Conservation (phyloP, 1,139 yeast genomes). For the Petasospora fabianii region DNA sequence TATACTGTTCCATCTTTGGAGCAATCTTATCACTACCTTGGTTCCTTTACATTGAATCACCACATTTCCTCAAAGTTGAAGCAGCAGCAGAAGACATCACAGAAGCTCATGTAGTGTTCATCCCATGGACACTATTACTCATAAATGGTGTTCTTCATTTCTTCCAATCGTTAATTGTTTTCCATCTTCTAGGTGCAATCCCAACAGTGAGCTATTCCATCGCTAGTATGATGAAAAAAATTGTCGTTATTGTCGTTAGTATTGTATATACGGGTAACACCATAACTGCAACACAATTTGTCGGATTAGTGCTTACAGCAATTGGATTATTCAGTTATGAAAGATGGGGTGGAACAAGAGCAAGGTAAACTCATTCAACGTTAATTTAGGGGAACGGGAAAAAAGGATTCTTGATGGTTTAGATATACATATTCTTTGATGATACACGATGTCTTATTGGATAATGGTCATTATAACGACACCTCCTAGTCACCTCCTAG, state of each 20-base stretch:
- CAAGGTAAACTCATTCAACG: too few relatives aligned
- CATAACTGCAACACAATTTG: constrained; percentile 48
- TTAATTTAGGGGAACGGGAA: too few relatives aligned
- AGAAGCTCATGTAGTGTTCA: constrained; percentile 22
- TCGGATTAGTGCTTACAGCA: constrained; percentile 65
- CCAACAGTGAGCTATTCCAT: constrained; percentile 93
- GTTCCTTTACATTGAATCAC: constrained; percentile 67
- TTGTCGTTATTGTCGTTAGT: constrained; percentile 79
- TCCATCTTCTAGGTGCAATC: constrained; percentile 82
- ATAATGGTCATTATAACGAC: too few relatives aligned
- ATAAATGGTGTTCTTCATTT: constrained; percentile 78
- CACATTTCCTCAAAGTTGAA: constrained; percentile 23
- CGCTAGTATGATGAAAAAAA: constrained; percentile 86
- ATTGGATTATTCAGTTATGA: constrained; percentile 44
- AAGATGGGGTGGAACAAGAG: constrained; percentile 51
- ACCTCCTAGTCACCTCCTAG: too few relatives aligned
- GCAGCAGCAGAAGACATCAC: constrained; percentile 12
- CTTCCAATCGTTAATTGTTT: constrained; percentile 81
- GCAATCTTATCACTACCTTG: constrained; percentile 76
- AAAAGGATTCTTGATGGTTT: too few relatives aligned
- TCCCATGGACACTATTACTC: constrained; percentile 36
- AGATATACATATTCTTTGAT: too few relatives aligned
- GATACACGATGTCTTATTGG: too few relatives aligned
- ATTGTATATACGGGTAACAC: constrained; percentile 64
- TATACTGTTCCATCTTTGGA: constrained; percentile 82